These are phyloP conservation scores for Coniochaeta hoffmannii DNA, from an alignment of 2,329 filamentous ascomycete species.

Conservation along the genomic window DNA sequence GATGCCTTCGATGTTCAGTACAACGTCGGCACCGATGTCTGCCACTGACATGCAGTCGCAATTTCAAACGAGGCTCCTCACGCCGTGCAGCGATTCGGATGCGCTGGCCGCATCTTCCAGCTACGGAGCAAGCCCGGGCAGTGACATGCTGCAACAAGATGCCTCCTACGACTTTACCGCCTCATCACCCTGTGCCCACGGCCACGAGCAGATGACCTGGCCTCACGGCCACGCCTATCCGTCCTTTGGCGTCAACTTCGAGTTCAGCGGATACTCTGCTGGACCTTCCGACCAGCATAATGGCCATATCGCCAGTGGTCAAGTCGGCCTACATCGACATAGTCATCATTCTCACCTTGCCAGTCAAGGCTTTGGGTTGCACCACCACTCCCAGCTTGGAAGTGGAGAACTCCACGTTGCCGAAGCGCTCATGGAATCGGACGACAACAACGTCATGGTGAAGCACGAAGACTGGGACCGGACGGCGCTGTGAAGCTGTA, in stretches of 20 bases:
- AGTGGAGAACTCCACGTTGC: background rate
- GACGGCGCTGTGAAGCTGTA: slow-evolving; percentile 4
- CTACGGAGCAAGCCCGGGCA: slow-evolving; percentile 22
- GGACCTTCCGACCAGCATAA: slow-evolving; percentile 22
- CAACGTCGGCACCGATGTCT: slow-evolving; percentile 19
- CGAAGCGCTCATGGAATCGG: slow-evolving; percentile 16
- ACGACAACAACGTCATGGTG: slow-evolving; percentile 20
- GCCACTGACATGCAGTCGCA: slow-evolving; percentile 21
- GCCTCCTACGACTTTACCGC: slow-evolving; percentile 4
- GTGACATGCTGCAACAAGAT: slow-evolving; percentile 19
- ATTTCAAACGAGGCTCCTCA: slow-evolving; percentile 36
- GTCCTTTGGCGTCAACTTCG: slow-evolving; percentile 23
- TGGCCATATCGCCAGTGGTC: slow-evolving; percentile 17
- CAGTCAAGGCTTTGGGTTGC: background rate
- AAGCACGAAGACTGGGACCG: slow-evolving; percentile 28
- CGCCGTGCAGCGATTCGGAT: slow-evolving; percentile 46
- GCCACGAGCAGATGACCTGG: slow-evolving; percentile 19
- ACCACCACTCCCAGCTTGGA: background rate
- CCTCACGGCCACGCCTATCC: slow-evolving; percentile 15
- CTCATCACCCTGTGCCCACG: background rate
- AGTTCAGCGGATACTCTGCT: slow-evolving; percentile 28
- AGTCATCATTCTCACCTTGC: background rate
- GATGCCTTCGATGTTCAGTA: slow-evolving; percentile 17
- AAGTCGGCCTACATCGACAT: slow-evolving; percentile 12
- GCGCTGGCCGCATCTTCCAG: slow-evolving; percentile 20